These are phyloP conservation scores for Aspergillus cavernicola DNA, from an alignment of 495 filamentous ascomycete species.

Conservation along the genomic window DNA sequence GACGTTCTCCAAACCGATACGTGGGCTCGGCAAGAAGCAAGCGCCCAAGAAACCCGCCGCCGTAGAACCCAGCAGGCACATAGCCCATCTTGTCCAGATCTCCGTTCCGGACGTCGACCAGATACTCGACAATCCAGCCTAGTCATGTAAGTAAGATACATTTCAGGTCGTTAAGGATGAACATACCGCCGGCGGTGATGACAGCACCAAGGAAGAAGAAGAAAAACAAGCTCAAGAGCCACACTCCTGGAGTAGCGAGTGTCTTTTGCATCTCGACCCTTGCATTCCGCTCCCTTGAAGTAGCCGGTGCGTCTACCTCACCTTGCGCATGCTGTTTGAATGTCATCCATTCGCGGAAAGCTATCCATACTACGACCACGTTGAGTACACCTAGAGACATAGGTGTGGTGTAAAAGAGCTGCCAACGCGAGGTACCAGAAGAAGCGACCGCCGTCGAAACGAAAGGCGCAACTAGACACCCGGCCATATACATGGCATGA, in stretches of 20 bases:
- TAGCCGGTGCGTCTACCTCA: not conserved
- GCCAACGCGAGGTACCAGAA: slow-evolving; percentile 21
- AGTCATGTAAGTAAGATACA: not conserved
- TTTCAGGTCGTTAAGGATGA: not conserved
- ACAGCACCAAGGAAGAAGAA: slow-evolving; percentile 30
- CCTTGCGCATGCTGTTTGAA: not conserved
- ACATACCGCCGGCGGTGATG: slow-evolving; percentile 29
- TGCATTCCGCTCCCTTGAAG: slow-evolving; percentile 6
- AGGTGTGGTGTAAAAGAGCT: slow-evolving; percentile 26
- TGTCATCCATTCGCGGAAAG: slow-evolving; percentile 23
- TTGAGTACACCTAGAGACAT: slow-evolving; percentile 26
- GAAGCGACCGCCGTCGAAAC: slow-evolving; percentile 28
- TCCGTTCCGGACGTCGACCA: slow-evolving; percentile 28
- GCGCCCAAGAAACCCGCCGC: slow-evolving; percentile 26
- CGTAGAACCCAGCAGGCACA: slow-evolving; percentile 28
- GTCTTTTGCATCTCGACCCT: slow-evolving; percentile 24
- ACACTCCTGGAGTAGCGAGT: slow-evolving; percentile 22
- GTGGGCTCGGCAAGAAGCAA: slow-evolving; percentile 28
- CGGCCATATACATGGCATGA: slow-evolving; percentile 36
- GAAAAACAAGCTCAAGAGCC: slow-evolving; percentile 32
- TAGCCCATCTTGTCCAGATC: slow-evolving; percentile 32
- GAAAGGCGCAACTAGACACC: slow-evolving; percentile 30
- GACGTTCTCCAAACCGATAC: slow-evolving; percentile 27
- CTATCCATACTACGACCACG: slow-evolving; percentile 14
- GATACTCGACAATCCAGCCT: slow-evolving; percentile 34